phyloP scores from a whole-genome alignment of 768 basidiomycete genomes.

The Clitopilus passeckerianus region DNA sequence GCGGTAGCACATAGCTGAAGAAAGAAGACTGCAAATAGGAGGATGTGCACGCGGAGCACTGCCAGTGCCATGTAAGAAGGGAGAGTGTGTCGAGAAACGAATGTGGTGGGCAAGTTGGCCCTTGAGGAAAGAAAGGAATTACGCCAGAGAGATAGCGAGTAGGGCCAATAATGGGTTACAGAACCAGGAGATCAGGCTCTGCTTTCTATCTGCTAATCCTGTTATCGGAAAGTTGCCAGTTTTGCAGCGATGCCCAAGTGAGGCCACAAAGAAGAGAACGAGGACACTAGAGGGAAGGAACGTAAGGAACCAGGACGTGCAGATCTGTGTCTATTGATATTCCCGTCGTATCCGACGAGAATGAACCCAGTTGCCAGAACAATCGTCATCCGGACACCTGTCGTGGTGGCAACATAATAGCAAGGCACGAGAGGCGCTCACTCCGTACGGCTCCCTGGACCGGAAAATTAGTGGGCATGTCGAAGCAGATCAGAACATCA shows the following conservation, averaged over 20 bases:
- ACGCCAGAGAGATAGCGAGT: not conserved
- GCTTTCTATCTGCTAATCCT: not conserved
- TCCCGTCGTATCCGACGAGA: not conserved
- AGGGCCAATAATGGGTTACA: too few species aligned
- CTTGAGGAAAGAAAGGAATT: conserved; percentile 2
- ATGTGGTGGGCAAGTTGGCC: conserved; percentile 6
- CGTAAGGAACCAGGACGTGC: not conserved
- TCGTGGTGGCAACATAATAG: conserved; percentile 11
- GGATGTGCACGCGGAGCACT: conserved; percentile 4
- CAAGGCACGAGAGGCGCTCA: conserved; percentile 4
- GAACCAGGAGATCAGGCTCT: not conserved
- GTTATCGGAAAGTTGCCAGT: not conserved
- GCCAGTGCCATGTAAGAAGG: conserved; percentile 8
- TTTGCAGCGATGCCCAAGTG: not conserved
- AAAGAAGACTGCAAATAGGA: conserved; percentile 9
- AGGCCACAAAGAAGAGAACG: not conserved
- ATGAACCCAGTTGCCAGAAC: conserved; percentile 2
- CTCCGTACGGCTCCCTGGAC: not conserved
- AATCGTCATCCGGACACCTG: conserved; percentile 4
- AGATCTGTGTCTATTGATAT: not conserved
- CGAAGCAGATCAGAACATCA: not conserved
- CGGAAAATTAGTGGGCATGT: not conserved
- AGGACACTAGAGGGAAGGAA: not conserved
- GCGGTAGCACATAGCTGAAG: conserved; percentile 2
- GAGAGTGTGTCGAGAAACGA: conserved; percentile 6